Percentiles rank a stretch among this genome's conserved stretches.
These are phyloP conservation scores for Solanum bukasovii DNA, from an alignment of 257 asterid species.

Conservation along the genomic window DNA sequence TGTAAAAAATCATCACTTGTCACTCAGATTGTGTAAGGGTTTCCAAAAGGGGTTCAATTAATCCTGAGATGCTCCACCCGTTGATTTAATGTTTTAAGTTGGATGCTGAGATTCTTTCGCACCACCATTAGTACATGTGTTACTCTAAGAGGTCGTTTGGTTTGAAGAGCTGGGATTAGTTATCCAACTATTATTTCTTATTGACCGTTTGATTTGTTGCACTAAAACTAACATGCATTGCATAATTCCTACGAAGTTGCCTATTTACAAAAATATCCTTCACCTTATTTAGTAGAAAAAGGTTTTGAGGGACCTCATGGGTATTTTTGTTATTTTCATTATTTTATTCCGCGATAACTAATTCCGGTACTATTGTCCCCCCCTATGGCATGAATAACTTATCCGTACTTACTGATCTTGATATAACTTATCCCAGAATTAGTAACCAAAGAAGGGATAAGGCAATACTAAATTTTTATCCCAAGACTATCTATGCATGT, in stretches of 20 bases:
- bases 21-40: background rate
- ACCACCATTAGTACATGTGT: background rate
- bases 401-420: background rate
- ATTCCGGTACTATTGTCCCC: background rate
- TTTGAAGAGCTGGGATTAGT: background rate
- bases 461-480: background rate
- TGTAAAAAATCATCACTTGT: background rate
- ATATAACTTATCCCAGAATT: background rate
- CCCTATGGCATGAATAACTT: background rate
- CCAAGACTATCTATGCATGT: background rate
- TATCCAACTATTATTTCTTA: background rate
- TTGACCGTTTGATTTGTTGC: background rate
- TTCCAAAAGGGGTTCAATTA: background rate
- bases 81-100: background rate
- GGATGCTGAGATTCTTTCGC: background rate
- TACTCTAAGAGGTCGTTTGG: background rate
- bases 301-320: background rate
- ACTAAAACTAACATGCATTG: background rate
- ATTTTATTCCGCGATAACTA: background rate
- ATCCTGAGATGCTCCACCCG: background rate
- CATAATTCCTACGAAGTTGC: background rate
- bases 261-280: background rate
- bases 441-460: background rate
- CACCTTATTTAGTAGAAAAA: background rate
- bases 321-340: background rate